Conservation (phyloP, 2,329 filamentous ascomycete genomes). For the Lasiodiplodia sp. region DNA sequence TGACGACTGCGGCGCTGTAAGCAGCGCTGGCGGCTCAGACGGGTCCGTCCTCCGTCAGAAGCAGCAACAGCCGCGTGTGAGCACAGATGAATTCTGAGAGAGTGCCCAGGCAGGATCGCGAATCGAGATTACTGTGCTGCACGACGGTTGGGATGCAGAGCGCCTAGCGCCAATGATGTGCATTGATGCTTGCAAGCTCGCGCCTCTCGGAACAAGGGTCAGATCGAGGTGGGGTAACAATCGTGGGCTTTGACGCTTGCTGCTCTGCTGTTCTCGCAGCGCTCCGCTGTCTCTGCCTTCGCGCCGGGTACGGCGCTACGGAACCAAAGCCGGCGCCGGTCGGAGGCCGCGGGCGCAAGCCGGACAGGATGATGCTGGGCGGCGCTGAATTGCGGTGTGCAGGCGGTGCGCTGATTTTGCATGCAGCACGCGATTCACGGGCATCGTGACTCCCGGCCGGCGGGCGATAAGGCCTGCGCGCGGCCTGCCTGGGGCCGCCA, state of each 20-base stretch:
- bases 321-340: neutral
- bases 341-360: neutral
- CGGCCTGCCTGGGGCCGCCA: slow-evolving; percentile 1
- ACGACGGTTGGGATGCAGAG: slow-evolving; percentile 14
- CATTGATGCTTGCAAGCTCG: slow-evolving; percentile 20
- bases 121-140: slow-evolving; percentile 23
- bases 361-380: neutral
- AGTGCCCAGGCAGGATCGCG: slow-evolving; percentile 6
- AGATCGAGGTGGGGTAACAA: slow-evolving; percentile 20
- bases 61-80: slow-evolving; percentile 5
- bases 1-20: slow-evolving; percentile 6
- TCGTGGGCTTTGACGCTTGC: neutral
- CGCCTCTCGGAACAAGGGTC: slow-evolving; percentile 10
- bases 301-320: slow-evolving; percentile 9
- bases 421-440: slow-evolving; percentile 25
- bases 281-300: neutral
- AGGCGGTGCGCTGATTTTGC: slow-evolving; percentile 22
- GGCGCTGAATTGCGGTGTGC: slow-evolving; percentile 22
- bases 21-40: neutral
- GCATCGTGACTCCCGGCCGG: neutral
- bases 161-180: slow-evolving; percentile 25
- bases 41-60: slow-evolving; percentile 8
- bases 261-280: neutral
- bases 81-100: neutral
- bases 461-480: slow-evolving; percentile 15